Conservation (phyloP, 768 basidiomycete species). For the Boletus patriciae region DNA sequence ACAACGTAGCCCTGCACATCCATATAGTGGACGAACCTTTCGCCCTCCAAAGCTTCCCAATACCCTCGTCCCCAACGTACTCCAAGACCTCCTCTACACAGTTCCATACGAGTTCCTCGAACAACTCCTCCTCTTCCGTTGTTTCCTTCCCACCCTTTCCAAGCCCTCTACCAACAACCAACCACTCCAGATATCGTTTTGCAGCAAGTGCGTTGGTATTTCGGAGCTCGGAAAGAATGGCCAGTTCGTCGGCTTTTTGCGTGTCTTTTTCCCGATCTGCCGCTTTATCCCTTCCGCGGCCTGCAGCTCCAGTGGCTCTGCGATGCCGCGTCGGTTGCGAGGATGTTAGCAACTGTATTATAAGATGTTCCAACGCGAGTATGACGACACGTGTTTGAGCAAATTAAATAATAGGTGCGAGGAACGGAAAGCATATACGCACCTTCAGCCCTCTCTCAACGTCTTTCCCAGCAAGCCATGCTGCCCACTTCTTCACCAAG, state of each 20-base stretch:
- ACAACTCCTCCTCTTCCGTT: conserved; percentile 41
- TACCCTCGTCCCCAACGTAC: conserved; percentile 49
- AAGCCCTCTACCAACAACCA: conserved; percentile 64
- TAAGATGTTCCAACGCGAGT: background rate
- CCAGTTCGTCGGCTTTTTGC: conserved; percentile 25
- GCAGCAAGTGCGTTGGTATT: conserved; percentile 44
- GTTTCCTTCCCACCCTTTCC: conserved; percentile 27
- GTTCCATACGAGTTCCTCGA: conserved; percentile 60
- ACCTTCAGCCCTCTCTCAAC: conserved; percentile 73
- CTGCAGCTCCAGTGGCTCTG: conserved; percentile 17
- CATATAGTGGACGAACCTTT: conserved; percentile 47
- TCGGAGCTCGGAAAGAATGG: conserved; percentile 31
- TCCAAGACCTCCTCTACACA: conserved; percentile 54
- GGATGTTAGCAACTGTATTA: conserved; percentile 24
- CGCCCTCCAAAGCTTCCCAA: conserved; percentile 66
- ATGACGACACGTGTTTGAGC: background rate
- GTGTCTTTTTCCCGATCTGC: conserved; percentile 24
- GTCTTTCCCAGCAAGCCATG: conserved; percentile 76
- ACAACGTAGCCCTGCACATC: background rate
- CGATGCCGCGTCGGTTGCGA: conserved; percentile 19
- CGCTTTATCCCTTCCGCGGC: conserved; percentile 24
- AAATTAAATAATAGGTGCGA: background rate
- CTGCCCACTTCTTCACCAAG: conserved; percentile 70
- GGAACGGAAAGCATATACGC: conserved; percentile 5
- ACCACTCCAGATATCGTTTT: conserved; percentile 73